Base-by-base conservation (phyloP, 495 filamentous ascomycete genomes). In the Barbatosphaeria neglecta region DNA sequence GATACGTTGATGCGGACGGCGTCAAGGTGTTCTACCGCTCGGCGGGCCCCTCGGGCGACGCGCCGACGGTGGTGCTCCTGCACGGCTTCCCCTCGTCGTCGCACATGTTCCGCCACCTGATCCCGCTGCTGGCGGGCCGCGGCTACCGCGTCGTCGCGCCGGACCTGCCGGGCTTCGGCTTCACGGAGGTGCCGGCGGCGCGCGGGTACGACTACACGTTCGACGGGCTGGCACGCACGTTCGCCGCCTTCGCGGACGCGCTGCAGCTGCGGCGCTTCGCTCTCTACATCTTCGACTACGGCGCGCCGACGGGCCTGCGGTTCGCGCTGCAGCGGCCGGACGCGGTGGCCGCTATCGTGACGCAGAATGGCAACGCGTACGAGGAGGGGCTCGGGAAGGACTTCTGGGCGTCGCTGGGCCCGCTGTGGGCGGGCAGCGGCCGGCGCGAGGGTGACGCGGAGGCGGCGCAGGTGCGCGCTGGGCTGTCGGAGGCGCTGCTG, bases 231-330 rank as follows among this genome's bases (percentile, higher is more conserved):
- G 59, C 77, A 3, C 57, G 37, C 17, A 72, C 69, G n/a, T 63
- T 80, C 6, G 54, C 49, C 5, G 65, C 61, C 6, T 77, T 80
- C 46, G 55, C 78, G 18, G 63, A 68, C 18, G 53, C 58, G 18
- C 61, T 78, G 13, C 50, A 58, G 10, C 56, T 81, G 37, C 52
- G 43, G 7, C 69, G 63, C 27, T 81, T 73, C 59, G 62, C 68
- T 16, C 52, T 82, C 22, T 84, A 80, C 57, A 70, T 83, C 48
- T 83, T 83, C 55, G 80, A 84, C 62, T 83, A 82, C 59, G 80
- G 80, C 28, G 77, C 80, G 0, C 78, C 80, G 0, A 66, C 65
- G 11, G 79, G 68, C 3, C 57, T 81, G 9, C 66, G 75, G 5
- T 59, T 82, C 9, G 76, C 79, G 0, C 63, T 81, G 7, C 42